phyloP scores from a whole-genome alignment of 2,329 filamentous ascomycete genomes.

The Chalara sp. region DNA sequence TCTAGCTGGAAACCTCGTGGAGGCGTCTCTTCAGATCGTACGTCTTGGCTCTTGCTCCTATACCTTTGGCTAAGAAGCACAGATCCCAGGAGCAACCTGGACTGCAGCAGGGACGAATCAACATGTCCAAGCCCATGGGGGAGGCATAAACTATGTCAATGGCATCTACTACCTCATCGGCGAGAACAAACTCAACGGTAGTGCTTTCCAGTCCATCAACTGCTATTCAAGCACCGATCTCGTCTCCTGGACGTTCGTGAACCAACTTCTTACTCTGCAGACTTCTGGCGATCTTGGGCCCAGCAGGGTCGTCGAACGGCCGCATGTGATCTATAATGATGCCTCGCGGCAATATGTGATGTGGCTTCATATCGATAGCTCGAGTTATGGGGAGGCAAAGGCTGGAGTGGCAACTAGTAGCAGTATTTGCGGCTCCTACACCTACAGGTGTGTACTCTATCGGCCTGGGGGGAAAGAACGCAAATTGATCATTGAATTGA shows the following conservation, averaged over 20 bases:
- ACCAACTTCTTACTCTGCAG: conserved; percentile 49
- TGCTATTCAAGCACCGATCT: conserved; percentile 60
- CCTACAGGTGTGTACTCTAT: conserved; percentile 30
- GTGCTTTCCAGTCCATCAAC: conserved; percentile 56
- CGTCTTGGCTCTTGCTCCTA: too few species aligned
- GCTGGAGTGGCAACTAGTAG: conserved; percentile 56
- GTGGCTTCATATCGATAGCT: conserved; percentile 61
- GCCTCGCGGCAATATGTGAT: conserved; percentile 59
- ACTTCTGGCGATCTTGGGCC: conserved; percentile 51
- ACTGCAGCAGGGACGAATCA: conserved; percentile 31
- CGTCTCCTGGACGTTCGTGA: conserved; percentile 56
- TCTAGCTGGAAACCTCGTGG: too few species aligned
- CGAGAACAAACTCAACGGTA: conserved; percentile 61
- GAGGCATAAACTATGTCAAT: conserved; percentile 52
- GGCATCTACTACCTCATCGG: conserved; percentile 61
- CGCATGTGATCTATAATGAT: conserved; percentile 63
- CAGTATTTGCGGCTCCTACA: conserved; percentile 54
- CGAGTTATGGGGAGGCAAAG: conserved; percentile 54
- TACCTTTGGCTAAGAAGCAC: too few species aligned
- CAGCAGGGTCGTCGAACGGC: conserved; percentile 56
- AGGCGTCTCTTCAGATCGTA: too few species aligned
- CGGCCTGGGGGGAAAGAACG: not conserved
- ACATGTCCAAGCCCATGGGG: conserved; percentile 61
- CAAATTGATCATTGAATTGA: not conserved
- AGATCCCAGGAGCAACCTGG: conserved; percentile 24